A percentile compares a stretch with the other conserved stretches of the same genome.
Conservation (phyloP, 768 basidiomycete species). For the Trametes cingulata region DNA sequence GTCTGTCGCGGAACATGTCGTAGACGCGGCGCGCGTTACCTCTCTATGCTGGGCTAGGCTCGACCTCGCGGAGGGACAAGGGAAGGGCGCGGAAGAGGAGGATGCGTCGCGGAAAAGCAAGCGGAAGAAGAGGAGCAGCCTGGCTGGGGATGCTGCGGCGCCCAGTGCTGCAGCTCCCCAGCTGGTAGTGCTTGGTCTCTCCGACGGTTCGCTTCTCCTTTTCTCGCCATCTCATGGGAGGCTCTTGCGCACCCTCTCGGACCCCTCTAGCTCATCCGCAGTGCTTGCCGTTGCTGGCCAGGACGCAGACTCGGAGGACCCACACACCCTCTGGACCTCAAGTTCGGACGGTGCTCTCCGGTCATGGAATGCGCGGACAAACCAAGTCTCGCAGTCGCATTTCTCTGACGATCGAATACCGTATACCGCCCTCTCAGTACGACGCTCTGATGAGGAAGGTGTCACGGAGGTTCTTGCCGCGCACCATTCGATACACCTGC, state of each 20-base stretch:
- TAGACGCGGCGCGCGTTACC: slow-evolving; percentile 57
- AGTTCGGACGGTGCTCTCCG: slow-evolving; percentile 57
- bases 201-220: slow-evolving; percentile 57
- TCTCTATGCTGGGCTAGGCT: slow-evolving; percentile 51
- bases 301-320: slow-evolving; percentile 30
- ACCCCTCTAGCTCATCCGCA: slow-evolving; percentile 53
- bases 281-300: slow-evolving; percentile 49
- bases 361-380: slow-evolving; percentile 56
- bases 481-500: slow-evolving; percentile 59
- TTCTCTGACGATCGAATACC: slow-evolving; percentile 61
- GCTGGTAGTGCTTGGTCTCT: slow-evolving; percentile 58
- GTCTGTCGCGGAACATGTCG: slow-evolving; percentile 56
- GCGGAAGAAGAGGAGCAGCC: slow-evolving; percentile 45
- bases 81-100: slow-evolving; percentile 27
- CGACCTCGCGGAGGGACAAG: slow-evolving; percentile 33
- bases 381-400: slow-evolving; percentile 50
- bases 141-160: slow-evolving; percentile 31
- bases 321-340: slow-evolving; percentile 52
- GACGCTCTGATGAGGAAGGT: slow-evolving; percentile 39
- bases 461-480: slow-evolving; percentile 51
- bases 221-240: slow-evolving; percentile 65
- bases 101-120: slow-evolving; percentile 50
- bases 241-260: slow-evolving; percentile 54
- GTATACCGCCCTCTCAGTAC: slow-evolving; percentile 52
- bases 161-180: slow-evolving; percentile 35